A percentile compares a stretch with the other conserved stretches of the same genome.
These are phyloP conservation scores for Breviolum minutum DNA, from an alignment of 73 alveolate species.

Conservation along the genomic window DNA sequence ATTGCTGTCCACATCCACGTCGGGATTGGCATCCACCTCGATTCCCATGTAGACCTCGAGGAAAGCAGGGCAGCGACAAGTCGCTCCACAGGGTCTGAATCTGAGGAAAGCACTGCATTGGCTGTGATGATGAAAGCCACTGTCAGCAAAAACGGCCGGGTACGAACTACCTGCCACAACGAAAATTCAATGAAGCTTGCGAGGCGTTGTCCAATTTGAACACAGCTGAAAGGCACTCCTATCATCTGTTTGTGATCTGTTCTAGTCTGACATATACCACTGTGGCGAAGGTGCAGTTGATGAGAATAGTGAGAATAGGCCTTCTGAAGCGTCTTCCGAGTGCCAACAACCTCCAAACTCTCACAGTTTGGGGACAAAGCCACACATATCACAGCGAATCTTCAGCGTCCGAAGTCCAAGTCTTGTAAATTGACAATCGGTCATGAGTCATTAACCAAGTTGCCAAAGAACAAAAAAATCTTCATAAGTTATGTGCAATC, in stretches of 20 bases:
- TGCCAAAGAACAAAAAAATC: not conserved
- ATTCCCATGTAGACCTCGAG: slow-evolving; percentile 91
- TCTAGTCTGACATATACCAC: no score
- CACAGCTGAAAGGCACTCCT: not conserved
- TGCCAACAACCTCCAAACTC: not conserved
- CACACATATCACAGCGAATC: no score
- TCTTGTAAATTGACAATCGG: no score
- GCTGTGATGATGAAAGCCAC: slow-evolving; percentile 78
- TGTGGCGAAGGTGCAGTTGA: slow-evolving; percentile 22
- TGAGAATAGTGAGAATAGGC: not conserved
- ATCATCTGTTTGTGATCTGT: no score
- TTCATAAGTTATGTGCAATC: no score
- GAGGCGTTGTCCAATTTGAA: not conserved
- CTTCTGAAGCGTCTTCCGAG: slow-evolving; percentile 24
- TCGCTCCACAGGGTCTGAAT: not conserved
- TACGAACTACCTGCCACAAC: slow-evolving; percentile 56
- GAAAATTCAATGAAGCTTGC: no score
- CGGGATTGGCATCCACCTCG: slow-evolving; percentile 86
- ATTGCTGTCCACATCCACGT: slow-evolving; percentile 25
- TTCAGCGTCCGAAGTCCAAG: no score
- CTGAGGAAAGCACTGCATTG: slow-evolving; percentile 32
- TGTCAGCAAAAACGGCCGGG: slow-evolving; percentile 58
- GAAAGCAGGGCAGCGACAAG: not conserved
- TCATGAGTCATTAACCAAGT: no score
- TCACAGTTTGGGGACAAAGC: not conserved